Base-by-base conservation (phyloP, 2,329 filamentous ascomycete species). In the Fusarium paranaense region DNA sequence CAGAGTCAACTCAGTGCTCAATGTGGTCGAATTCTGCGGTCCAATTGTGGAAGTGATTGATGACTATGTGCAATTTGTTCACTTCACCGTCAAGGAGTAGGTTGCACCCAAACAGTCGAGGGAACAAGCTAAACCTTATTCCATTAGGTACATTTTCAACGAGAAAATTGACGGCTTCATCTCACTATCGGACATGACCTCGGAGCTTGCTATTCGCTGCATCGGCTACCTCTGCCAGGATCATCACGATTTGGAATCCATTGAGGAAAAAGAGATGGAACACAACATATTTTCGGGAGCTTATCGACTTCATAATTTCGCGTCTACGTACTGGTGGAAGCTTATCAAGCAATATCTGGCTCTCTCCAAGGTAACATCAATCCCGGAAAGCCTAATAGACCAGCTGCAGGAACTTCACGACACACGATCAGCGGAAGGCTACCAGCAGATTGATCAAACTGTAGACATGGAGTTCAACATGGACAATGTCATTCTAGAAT, bases 51-150 rank as follows among this genome's bases (percentile, higher is more conserved):
- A 72, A n/a, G 64, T 67, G 0, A 62, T 65, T 2, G 57, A 67
- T 5, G 70, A 65, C 4, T 18, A 59, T 6, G n/a, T 67, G 3
- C 67, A 72, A 18, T 70, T 70, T 40, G 70, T 72, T 40, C 70
- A 72, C 25, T 72, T 72, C n/a, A 72, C 70, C 0, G 70, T 60
- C 8, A 45, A 67, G 5, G 40, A 70, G 67, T 63, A 66, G 6
- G 66, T 65, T 8, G 6, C 20, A 14, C 8, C 9, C 1, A 30
- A 13, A 6, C 0, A 13, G 10, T 3, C 30, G 2, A 27, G n/a
- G 13, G 6, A 6, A 10, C 9, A 3, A 1, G 18, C n/a, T 16
- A 20, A 18, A 1, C 6, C n/a, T 16, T 14, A 42, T 14, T 10
- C 2, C 3, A 5, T 25, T 7, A 69, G 66, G 18, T 69, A 69